Conservation (phyloP, 73 alveolate genomes). For the Tetrahymena thermophila region DNA sequence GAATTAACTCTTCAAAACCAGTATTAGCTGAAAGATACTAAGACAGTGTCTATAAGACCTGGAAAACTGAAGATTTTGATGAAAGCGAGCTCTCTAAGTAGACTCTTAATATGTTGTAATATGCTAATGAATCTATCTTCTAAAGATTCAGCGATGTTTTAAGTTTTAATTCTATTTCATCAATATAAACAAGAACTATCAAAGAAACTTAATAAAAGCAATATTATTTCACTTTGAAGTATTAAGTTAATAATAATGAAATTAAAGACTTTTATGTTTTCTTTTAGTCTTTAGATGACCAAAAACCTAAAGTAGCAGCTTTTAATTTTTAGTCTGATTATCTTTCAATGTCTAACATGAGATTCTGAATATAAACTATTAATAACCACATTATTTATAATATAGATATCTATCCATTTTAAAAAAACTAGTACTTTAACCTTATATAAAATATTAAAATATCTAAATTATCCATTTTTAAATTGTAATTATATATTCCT, state of each 20-base stretch:
- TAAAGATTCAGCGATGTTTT: neutral
- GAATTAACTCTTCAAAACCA: neutral
- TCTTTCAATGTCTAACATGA: neutral
- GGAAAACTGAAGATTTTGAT: constrained; percentile 1
- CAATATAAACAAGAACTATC: neutral
- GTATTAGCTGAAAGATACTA: neutral
- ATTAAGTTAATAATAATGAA: neutral
- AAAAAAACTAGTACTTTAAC: neutral
- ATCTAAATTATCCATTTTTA: neutral
- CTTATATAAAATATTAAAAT: neutral
- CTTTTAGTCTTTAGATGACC: neutral
- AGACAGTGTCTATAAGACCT: neutral
- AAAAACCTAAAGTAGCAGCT: neutral
- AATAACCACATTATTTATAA: neutral
- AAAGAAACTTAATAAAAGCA: neutral
- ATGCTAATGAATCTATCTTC: neutral
- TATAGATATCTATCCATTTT: neutral
- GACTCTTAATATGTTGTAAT: neutral
- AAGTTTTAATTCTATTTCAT: neutral
- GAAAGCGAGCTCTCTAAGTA: neutral
- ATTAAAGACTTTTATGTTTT: neutral
- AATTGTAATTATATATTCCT: neutral
- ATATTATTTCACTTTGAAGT: neutral
- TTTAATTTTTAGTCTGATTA: neutral
- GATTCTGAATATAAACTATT: neutral